Percentiles rank a stretch among this genome's conserved stretches.
phyloP scores from a whole-genome alignment of 805 yeast genomes.

The Schizosaccharomyces pombe region ASM294v3 CU329670.1:2365501-2366000 shows the following conservation, averaged over 20 bases:
- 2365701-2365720: constrained; percentile 66
- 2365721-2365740: constrained; percentile 62
- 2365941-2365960: constrained; percentile 70
- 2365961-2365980: constrained; percentile 54
- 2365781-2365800: constrained; percentile 33
- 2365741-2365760: constrained; percentile 38
- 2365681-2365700: constrained; percentile 52
- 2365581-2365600: neutral
- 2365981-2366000: constrained; percentile 63
- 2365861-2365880: constrained; percentile 46
- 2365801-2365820: constrained; percentile 78
- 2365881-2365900: constrained; percentile 64
- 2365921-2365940: constrained; percentile 66
- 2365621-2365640: neutral
- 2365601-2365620: neutral
- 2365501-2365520: neutral
- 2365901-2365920: constrained; percentile 80
- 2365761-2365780: constrained; percentile 5
- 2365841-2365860: constrained; percentile 95
- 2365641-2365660: neutral
- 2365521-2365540: neutral
- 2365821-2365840: constrained; percentile 59
- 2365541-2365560: neutral
- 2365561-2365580: neutral
- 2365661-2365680: constrained; percentile 17